Evolutionary conservation across 495 filamentous ascomycete species (phyloP).

Genomic region (Xylona heveae): DNA sequence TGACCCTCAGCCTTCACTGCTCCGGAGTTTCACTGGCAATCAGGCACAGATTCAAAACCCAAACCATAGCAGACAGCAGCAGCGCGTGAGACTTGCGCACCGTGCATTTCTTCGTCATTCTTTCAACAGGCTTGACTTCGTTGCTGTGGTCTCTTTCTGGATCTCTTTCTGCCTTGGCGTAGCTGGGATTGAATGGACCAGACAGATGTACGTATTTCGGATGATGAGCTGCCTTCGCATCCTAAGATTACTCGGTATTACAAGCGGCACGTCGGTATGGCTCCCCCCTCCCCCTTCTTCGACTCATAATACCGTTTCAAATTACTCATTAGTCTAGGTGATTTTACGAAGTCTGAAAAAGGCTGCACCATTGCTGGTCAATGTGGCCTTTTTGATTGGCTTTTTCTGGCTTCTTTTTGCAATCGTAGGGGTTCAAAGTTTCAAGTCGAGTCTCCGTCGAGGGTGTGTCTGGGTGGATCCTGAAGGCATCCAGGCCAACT

Average conservation of each 20-base stretch:
- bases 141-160: slow-evolving; percentile 95
- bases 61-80: slow-evolving; percentile 55
- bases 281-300: not conserved
- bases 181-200: slow-evolving; percentile 37
- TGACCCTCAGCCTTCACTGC: slow-evolving; percentile 42
- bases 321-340: slow-evolving; percentile 28
- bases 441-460: slow-evolving; percentile 82
- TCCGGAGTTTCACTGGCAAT: slow-evolving; percentile 66
- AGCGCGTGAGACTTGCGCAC: slow-evolving; percentile 64
- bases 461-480: slow-evolving; percentile 72
- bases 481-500: slow-evolving; percentile 8
- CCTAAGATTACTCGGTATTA: slow-evolving; percentile 67
- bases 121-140: slow-evolving; percentile 88
- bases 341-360: slow-evolving; percentile 92
- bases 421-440: slow-evolving; percentile 89
- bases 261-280: slow-evolving; percentile 68
- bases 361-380: slow-evolving; percentile 77
- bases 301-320: not conserved
- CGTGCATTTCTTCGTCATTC: slow-evolving; percentile 85
- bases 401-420: slow-evolving; percentile 99
- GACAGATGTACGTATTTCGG: slow-evolving; percentile 71
- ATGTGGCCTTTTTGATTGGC: slow-evolving; percentile 86
- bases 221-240: slow-evolving; percentile 94
- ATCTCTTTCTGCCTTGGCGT: slow-evolving; percentile 56
- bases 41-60: slow-evolving; percentile 30